phyloP scores from a whole-genome alignment of 208 protist species.

The Crithidia sp. region DNA sequence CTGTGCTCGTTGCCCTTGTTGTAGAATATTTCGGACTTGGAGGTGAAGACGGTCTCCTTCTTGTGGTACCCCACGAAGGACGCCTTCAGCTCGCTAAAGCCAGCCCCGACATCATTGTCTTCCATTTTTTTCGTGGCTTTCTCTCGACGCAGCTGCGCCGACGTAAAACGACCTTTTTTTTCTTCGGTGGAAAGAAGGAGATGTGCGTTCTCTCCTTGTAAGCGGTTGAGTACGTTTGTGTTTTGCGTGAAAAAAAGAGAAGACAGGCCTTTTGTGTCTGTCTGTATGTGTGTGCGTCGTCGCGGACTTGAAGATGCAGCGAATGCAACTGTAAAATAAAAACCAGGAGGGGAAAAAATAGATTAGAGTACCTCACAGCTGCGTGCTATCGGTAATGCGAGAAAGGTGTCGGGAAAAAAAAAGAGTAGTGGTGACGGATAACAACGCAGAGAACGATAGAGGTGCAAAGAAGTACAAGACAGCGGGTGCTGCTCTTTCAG shows the following conservation, averaged over 20 bases:
- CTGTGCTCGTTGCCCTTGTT: constrained; percentile 58
- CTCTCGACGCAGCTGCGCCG: no score
- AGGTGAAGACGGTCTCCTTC: constrained; percentile 42
- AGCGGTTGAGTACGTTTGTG: no score
- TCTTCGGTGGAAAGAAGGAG: no score
- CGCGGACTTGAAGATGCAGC: background rate
- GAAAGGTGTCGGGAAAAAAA: background rate
- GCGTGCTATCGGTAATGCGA: no score
- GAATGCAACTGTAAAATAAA: no score
- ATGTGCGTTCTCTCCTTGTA: no score
- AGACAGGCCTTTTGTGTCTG: background rate
- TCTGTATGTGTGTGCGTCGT: background rate
- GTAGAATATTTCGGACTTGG: constrained; percentile 59
- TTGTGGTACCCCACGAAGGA: constrained; percentile 46
- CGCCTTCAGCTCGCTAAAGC: constrained; percentile 45
- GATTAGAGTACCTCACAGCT: no score
- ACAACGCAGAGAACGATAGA: background rate
- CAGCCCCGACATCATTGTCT: constrained; percentile 13
- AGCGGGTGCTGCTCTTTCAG: no score
- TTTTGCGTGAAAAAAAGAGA: no score
- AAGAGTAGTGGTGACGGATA: background rate
- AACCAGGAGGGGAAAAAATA: no score
- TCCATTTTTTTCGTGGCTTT: constrained; percentile 20
- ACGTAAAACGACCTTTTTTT: no score
- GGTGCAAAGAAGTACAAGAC: background rate